These are phyloP conservation scores for Chaetomiaceae sp. DNA, from an alignment of 2,329 filamentous ascomycete genomes.

Conservation along the genomic window DNA sequence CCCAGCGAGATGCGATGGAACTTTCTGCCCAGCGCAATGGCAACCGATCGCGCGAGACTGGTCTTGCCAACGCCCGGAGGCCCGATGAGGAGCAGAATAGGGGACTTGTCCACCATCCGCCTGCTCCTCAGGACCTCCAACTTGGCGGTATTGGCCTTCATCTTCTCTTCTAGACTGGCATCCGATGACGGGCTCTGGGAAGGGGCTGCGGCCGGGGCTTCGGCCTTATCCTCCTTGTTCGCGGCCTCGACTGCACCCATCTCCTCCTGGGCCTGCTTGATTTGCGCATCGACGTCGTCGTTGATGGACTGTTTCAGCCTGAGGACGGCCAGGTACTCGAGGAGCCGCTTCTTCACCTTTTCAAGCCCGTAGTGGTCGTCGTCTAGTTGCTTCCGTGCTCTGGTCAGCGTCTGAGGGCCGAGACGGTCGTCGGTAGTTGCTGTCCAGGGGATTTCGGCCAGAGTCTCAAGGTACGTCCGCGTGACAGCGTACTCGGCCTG, in stretches of 20 bases:
- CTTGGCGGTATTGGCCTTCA: slow-evolving; percentile 52
- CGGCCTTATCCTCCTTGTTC: slow-evolving; percentile 28
- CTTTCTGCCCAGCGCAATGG: slow-evolving; percentile 84
- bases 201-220: background rate
- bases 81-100: slow-evolving; percentile 87
- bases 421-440: slow-evolving; percentile 80
- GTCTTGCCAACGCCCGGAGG: slow-evolving; percentile 96
- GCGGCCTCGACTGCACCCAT: slow-evolving; percentile 41
- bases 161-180: slow-evolving; percentile 30
- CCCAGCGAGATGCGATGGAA: slow-evolving; percentile 97
- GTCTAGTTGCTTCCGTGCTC: slow-evolving; percentile 84
- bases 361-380: slow-evolving; percentile 95
- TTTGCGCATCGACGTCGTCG: slow-evolving; percentile 72
- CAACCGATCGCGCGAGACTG: slow-evolving; percentile 87
- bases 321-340: slow-evolving; percentile 95
- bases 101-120: slow-evolving; percentile 89
- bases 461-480: slow-evolving; percentile 86
- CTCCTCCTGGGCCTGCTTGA: slow-evolving; percentile 61
- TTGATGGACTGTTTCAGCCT: slow-evolving; percentile 92
- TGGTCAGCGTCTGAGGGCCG: slow-evolving; percentile 70
- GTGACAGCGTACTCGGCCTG: slow-evolving; percentile 96
- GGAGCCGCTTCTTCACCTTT: slow-evolving; percentile 91
- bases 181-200: background rate
- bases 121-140: slow-evolving; percentile 73
- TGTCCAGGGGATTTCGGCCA: slow-evolving; percentile 91